Percentiles rank a stretch among this genome's conserved stretches.
Evolutionary conservation across 306 rosid species (phyloP).

Genomic region (Abrus precatorius): DNA sequence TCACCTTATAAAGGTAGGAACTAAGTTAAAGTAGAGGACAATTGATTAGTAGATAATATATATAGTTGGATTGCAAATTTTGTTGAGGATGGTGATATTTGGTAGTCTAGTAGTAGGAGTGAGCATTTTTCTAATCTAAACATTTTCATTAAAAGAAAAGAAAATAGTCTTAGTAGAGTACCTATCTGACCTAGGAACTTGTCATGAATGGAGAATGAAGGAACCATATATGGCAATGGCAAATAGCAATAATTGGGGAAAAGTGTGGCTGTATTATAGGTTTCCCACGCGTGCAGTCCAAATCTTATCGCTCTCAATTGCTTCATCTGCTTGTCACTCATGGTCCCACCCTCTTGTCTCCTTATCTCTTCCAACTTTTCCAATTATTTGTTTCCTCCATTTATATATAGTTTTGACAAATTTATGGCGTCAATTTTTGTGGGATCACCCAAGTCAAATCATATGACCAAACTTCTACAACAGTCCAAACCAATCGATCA

Average conservation of each 20-base stretch:
- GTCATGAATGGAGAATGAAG: not conserved
- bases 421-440: conserved; percentile 18
- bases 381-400: conserved; percentile 3
- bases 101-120: too few species aligned
- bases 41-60: too few species aligned
- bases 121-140: too few species aligned
- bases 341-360: conserved; percentile 41
- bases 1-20: too few species aligned
- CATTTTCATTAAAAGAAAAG: too few species aligned
- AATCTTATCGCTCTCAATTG: conserved; percentile 51
- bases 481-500: too few species aligned
- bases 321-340: conserved; percentile 40
- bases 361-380: conserved; percentile 44
- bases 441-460: conserved; percentile 38
- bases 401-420: conserved; percentile 17
- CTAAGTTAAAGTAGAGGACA: too few species aligned
- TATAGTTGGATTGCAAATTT: too few species aligned
- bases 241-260: not conserved
- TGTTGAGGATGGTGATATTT: too few species aligned
- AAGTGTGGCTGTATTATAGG: not conserved
- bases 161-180: not conserved
- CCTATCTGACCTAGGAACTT: not conserved
- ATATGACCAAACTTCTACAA: not conserved
- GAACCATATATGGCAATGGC: not conserved
- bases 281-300: conserved; percentile 46